A percentile compares a stretch with the other conserved stretches of the same genome.
Conservation (phyloP, 2,329 filamentous ascomycete genomes). For the Ophiosphaerella korrae region DNA sequence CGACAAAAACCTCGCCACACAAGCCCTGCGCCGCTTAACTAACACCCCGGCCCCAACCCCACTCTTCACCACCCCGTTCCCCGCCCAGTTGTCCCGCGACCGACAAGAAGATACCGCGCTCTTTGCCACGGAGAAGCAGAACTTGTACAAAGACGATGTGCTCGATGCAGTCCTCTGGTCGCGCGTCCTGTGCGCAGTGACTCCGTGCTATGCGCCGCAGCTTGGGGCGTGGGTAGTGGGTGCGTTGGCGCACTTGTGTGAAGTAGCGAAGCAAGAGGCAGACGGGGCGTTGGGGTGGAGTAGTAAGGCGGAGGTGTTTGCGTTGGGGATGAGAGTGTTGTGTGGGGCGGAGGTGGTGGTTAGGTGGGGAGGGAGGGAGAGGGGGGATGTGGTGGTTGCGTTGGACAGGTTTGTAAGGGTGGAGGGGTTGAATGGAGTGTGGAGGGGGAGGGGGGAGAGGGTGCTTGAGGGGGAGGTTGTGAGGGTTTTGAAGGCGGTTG, state of each 20-base stretch:
- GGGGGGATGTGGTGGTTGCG: conserved; percentile 27
- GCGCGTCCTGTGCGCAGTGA: conserved; percentile 9
- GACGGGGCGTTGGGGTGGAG: conserved; percentile 77
- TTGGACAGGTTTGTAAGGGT: conserved; percentile 31
- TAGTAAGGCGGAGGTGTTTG: conserved; percentile 70
- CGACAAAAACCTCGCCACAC: conserved; percentile 41
- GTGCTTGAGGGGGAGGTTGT: conserved; percentile 34
- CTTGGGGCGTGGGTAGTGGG: conserved; percentile 55
- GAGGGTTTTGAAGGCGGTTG: conserved; percentile 10
- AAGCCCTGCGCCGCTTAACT: conserved; percentile 48
- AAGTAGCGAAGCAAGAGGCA: conserved; percentile 39
- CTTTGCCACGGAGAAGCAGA: conserved; percentile 90
- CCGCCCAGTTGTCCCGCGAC: conserved; percentile 33
- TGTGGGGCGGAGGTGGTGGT: conserved; percentile 49
- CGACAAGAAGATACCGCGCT: conserved; percentile 65
- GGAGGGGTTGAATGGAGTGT: conserved; percentile 42
- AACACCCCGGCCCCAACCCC: conserved; percentile 20
- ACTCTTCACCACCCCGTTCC: conserved; percentile 16
- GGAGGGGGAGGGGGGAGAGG: conserved; percentile 43
- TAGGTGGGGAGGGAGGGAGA: conserved; percentile 23
- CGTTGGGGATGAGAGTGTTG: conserved; percentile 57
- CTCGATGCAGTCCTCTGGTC: conserved; percentile 75
- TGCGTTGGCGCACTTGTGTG: conserved; percentile 55
- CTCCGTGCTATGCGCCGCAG: too few relatives aligned
- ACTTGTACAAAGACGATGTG: conserved; percentile 86